Base-by-base conservation (phyloP, 352 stramenopile species). In the Blastocystis sp. region DNA sequence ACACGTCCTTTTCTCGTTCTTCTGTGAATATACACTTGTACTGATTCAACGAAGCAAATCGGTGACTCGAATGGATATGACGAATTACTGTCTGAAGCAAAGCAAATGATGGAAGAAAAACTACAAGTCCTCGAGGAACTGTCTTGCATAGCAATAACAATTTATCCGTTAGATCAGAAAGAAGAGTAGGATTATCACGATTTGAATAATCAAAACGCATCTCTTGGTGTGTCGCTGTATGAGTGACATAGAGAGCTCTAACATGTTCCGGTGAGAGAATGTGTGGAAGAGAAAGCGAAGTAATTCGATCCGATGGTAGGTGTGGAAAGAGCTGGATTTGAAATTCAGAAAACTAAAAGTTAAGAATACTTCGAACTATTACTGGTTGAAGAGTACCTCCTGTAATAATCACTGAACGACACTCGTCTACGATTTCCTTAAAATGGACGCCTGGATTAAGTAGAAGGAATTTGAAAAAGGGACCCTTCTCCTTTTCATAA, bases 371-470 rank as follows among this genome's bases (percentile, higher is more conserved):
- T 5, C 9, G 39, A 26, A 39, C 16, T 1, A 1, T 76, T 18
- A 88, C 97, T 20, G 97, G 97, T 79, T 98, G 94, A 92, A 99
- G 96, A 59, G 97, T 99, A 56, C 97, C 97, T 90, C 97, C 97
- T 16, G 98, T 95, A 6, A 99, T 92, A 66, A 99, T 95, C 6
- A 99, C 93, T 8, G 96, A 95, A 68, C 96, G 93, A 13, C 96
- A 93, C 90, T 98, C 94, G 43, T 95, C 90, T 4, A 98, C 93
- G n/a, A 99, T 94, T 89, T 98, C 93, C 76, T 96, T 90, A 65
- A 99, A 98, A 63, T 98, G 94, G 4, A 93, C 93, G 0, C 93
- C 93, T 13, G 96, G 96, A 91, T 99, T 97, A 7, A 99, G 92
- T 85, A 98, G 91, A 37, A 98, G 93, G 91, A 98, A 98, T 79